phyloP scores from a whole-genome alignment of 345 rosid species.

The Lenwebbia sp. region DNA sequence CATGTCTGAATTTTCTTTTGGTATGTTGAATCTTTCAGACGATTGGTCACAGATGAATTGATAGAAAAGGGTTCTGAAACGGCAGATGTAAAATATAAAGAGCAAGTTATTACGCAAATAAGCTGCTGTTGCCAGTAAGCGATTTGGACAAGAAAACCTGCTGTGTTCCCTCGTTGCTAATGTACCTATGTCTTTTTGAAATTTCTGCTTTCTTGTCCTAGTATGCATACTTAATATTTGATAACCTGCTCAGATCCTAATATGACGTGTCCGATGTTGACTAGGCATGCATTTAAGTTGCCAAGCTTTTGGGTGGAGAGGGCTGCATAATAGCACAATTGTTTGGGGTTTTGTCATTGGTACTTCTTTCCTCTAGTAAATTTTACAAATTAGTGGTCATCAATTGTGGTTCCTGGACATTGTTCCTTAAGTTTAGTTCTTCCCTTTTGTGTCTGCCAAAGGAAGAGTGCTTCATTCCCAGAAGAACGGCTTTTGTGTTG shows the following conservation, averaged over 20 bases:
- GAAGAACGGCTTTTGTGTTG: neutral
- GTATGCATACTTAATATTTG: neutral
- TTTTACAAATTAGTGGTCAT: neutral
- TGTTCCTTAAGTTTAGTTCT: neutral
- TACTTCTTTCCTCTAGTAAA: conserved; percentile 8
- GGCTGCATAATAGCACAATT: conserved; percentile 59
- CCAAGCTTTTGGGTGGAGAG: conserved; percentile 85
- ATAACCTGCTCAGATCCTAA: neutral
- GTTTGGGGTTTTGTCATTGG: conserved; percentile 77
- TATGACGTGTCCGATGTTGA: neutral
- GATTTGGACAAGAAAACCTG: conserved; percentile 76
- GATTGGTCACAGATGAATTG: conserved; percentile 45
- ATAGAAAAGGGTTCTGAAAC: conserved; percentile 81
- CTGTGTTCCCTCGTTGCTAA: conserved; percentile 65
- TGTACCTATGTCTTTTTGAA: conserved; percentile 14
- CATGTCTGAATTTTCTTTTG: neutral
- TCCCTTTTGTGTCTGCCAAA: neutral
- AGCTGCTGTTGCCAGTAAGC: conserved; percentile 95
- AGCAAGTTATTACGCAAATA: conserved; percentile 62
- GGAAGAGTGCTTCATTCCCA: neutral
- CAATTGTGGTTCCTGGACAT: neutral
- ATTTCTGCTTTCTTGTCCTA: neutral
- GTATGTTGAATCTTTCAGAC: conserved; percentile 19
- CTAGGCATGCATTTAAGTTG: conserved; percentile 93
- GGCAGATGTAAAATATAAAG: conserved; percentile 78